Base-by-base conservation (phyloP, 208 protist species). In the Giardia muris region DNA sequence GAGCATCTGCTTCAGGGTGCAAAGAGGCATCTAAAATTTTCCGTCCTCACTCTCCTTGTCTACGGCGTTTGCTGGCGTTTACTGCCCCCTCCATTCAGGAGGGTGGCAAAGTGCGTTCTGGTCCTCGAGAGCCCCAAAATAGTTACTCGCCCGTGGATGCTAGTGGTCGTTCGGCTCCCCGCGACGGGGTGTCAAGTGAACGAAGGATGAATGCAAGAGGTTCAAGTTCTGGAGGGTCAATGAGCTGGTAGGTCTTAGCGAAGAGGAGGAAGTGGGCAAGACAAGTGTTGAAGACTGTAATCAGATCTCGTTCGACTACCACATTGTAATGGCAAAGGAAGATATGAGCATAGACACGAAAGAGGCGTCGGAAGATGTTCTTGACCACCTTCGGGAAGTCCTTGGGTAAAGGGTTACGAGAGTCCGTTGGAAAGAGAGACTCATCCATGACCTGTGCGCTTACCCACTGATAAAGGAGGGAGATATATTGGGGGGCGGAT, bases 341-440 rank as follows among this genome's bases (percentile, higher is more conserved):
- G n/a, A 99, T 98, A 93, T 99, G 98, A 30, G 96, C 97, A 93
- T 99, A 99, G 0, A 99, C 97, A 47, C 98, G 95, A 94, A 99
- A 99, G 30, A 99, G 95, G 43, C 98, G 94, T 86, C 97, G 97
- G 94, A 98, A 98, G 22, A 99, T 98, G 87, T 96, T 97, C 39
- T 96, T 95, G 42, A 99, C 97, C 43, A 95, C 95, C 3, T 94
- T 94, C 4, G 94, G 91, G 92, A 97, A 97, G 88, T 97, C 95
- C 2, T 93, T 94, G 0, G 96, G 86, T 4, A 45, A 43, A 10
- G 86, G 19, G 4, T 4, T 45, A 10, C 19, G 4, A 4, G 4
- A 4, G 42, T 43, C 42, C 3, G 42, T 89, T 10, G 86, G 86
- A 43, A 89, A 89, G 19, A 89, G n/a, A 45, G 86, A 22, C 45